Conservation (phyloP, 306 rosid genomes). For the Casuarina equisetifolia region DNA sequence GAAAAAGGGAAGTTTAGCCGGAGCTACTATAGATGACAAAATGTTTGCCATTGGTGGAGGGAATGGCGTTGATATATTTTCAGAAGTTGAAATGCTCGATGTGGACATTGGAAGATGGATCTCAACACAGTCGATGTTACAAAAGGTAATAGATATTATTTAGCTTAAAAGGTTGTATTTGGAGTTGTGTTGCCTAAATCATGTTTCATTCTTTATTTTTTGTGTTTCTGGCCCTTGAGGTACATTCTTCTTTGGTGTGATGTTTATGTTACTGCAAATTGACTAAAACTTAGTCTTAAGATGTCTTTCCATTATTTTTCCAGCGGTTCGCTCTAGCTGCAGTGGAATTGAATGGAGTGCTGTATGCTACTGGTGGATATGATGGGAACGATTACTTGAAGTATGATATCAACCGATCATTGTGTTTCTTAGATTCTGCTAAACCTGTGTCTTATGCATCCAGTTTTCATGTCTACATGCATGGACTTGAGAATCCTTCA, state of each 20-base stretch:
- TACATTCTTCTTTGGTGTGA: conserved; percentile 11
- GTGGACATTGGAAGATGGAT: conserved; percentile 67
- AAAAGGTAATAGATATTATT: conserved; percentile 47
- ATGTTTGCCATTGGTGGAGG: conserved; percentile 55
- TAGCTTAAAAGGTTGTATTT: neutral
- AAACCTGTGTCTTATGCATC: neutral
- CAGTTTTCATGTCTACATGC: neutral
- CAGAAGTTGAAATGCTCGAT: conserved; percentile 66
- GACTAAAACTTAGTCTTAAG: conserved; percentile 10
- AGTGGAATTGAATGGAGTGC: conserved; percentile 43
- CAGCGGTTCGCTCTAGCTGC: conserved; percentile 58
- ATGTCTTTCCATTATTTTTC: conserved; percentile 26
- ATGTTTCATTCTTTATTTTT: neutral
- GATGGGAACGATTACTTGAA: conserved; percentile 51
- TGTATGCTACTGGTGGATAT: conserved; percentile 60
- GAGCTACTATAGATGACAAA: conserved; percentile 43
- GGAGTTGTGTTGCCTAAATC: neutral
- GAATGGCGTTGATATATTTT: conserved; percentile 40
- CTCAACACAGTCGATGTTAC: conserved; percentile 43
- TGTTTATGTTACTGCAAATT: conserved; percentile 9
- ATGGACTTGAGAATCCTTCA: neutral
- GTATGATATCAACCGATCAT: conserved; percentile 41
- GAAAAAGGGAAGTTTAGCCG: conserved; percentile 70
- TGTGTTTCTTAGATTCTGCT: conserved; percentile 17
- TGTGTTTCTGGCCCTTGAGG: neutral